phyloP scores from a whole-genome alignment of 495 filamentous ascomycete species.

The Penicillium coffeae region DNA sequence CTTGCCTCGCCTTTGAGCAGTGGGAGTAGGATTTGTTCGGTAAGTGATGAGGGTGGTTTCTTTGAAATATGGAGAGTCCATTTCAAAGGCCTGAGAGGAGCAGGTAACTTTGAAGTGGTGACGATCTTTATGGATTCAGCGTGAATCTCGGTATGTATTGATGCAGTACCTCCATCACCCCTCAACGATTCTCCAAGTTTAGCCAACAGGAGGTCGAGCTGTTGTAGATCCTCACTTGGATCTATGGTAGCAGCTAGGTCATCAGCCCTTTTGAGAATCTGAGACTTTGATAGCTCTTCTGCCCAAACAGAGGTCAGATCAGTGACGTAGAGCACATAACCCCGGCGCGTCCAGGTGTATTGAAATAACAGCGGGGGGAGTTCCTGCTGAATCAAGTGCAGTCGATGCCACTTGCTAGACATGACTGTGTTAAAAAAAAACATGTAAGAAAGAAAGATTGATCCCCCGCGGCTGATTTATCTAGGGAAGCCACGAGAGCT shows the following conservation, averaged over 20 bases:
- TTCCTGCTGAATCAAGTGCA: neutral
- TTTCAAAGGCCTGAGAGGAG: slow-evolving; percentile 60
- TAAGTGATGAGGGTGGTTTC: slow-evolving; percentile 49
- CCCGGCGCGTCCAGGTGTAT: slow-evolving; percentile 42
- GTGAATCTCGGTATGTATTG: slow-evolving; percentile 21
- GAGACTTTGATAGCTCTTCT: slow-evolving; percentile 59
- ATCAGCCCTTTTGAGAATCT: slow-evolving; percentile 63
- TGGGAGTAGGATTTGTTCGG: slow-evolving; percentile 64
- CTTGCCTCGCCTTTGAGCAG: slow-evolving; percentile 56
- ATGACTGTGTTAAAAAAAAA: neutral
- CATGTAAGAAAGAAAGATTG: neutral
- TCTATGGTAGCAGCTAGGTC: slow-evolving; percentile 75
- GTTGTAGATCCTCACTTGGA: slow-evolving; percentile 68
- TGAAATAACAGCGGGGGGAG: slow-evolving; percentile 54
- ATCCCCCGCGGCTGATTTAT: neutral
- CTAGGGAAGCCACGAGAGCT: neutral
- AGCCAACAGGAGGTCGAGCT: slow-evolving; percentile 66
- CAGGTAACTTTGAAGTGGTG: slow-evolving; percentile 59
- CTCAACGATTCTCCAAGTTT: slow-evolving; percentile 66
- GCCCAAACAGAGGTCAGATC: slow-evolving; percentile 86
- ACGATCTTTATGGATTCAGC: slow-evolving; percentile 49
- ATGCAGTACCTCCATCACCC: slow-evolving; percentile 32
- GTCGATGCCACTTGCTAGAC: neutral
- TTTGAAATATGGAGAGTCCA: slow-evolving; percentile 64
- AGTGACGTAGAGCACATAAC: slow-evolving; percentile 74